These are phyloP conservation scores for Magnolia changhungtana DNA, from an alignment of 164 flowering plant genomes.

Conservation along the genomic window DNA sequence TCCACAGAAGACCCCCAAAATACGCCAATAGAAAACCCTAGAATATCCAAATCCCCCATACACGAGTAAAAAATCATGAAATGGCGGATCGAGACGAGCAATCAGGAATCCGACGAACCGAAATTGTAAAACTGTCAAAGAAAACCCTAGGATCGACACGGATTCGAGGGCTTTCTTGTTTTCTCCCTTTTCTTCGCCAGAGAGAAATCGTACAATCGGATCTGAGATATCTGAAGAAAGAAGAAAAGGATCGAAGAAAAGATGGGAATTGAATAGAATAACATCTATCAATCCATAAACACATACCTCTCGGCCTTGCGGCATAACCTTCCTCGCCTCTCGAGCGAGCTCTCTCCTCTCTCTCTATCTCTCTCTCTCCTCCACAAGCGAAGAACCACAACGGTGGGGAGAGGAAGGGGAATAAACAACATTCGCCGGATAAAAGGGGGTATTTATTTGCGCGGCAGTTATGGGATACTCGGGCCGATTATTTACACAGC, in stretches of 20 bases:
- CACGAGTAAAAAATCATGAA: not conserved
- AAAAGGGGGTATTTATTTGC: too few species aligned
- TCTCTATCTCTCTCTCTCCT: not conserved
- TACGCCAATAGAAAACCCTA: not conserved
- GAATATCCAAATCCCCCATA: not conserved
- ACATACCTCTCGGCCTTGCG: not conserved
- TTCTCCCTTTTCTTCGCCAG: not conserved
- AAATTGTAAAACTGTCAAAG: not conserved
- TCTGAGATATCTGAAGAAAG: not conserved
- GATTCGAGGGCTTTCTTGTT: not conserved
- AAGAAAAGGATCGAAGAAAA: not conserved
- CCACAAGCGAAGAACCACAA: not conserved
- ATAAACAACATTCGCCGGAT: not conserved
- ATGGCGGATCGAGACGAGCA: not conserved
- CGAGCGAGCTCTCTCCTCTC: not conserved
- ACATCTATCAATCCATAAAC: not conserved
- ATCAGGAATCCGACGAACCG: not conserved
- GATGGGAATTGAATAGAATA: not conserved
- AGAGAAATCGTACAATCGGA: not conserved
- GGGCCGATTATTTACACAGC: too few species aligned
- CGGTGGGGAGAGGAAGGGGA: not conserved
- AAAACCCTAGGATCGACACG: not conserved
- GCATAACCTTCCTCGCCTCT: constrained; percentile 5
- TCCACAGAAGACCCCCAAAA: not conserved
- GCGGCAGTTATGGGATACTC: too few species aligned